Conservation (phyloP, 73 alveolate species). For the Paramecium pentaurelia region DNA sequence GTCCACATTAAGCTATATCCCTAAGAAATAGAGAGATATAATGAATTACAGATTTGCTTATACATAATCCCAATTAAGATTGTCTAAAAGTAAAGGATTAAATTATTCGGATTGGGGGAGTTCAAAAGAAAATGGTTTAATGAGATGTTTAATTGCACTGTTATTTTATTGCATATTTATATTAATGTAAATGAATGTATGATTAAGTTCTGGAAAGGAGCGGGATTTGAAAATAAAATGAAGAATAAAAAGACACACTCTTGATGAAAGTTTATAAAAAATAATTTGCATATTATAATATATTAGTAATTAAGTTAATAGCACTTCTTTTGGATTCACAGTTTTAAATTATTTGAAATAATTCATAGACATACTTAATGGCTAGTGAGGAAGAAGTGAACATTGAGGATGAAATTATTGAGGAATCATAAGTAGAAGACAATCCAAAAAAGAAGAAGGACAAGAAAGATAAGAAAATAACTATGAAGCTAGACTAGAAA, state of each 20-base stretch:
- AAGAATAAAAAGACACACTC: not conserved
- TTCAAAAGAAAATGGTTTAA: slow-evolving; percentile 36
- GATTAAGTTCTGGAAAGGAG: not conserved
- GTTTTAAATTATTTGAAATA: slow-evolving; percentile 37
- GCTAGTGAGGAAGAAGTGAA: slow-evolving; percentile 8
- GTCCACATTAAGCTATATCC: not conserved
- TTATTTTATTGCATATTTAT: not conserved
- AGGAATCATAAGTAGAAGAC: not conserved
- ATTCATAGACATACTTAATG: not conserved
- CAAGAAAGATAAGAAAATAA: not conserved
- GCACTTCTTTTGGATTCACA: slow-evolving; percentile 41
- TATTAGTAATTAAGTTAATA: not conserved
- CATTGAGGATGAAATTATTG: not conserved
- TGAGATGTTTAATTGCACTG: slow-evolving; percentile 2
- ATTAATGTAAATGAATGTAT: not conserved
- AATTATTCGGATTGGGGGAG: slow-evolving; percentile 15
- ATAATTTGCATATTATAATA: not conserved
- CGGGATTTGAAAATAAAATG: not conserved
- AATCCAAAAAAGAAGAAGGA: slow-evolving; percentile 13
- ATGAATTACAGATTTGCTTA: not conserved
- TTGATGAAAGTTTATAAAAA: not conserved
- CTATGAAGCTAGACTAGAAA: not conserved
- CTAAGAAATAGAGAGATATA: not conserved
- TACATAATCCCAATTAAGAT: not conserved
- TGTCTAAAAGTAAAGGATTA: slow-evolving; percentile 7